Evolutionary conservation across 495 filamentous ascomycete species (phyloP).

Genomic region (Talaromyces liani): DNA sequence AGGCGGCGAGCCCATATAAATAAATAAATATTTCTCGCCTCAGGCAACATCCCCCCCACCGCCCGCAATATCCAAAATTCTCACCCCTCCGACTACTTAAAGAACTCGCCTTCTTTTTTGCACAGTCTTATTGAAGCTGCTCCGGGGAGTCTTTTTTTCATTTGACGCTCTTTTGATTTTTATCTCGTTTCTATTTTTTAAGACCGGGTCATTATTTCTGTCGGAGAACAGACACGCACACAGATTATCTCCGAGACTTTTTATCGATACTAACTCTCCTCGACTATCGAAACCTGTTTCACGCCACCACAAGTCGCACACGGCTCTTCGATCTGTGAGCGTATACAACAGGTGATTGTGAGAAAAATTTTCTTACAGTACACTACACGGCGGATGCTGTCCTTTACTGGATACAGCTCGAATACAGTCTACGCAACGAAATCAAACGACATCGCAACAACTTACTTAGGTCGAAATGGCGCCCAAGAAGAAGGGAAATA

Average conservation of each 20-base stretch:
- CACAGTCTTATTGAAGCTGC: background rate
- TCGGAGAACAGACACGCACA: slow-evolving; percentile 1
- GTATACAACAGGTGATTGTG: background rate
- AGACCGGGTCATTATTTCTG: background rate
- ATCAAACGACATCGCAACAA: background rate
- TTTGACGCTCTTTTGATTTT: background rate
- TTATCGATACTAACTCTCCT: slow-evolving; percentile 6
- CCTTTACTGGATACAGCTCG: background rate
- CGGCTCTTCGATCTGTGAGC: background rate
- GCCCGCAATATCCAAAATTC: slow-evolving; percentile 5
- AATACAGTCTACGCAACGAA: background rate
- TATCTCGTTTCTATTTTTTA: background rate
- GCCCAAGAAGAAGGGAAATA: slow-evolving; percentile 90
- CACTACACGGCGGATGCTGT: background rate
- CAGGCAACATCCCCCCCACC: slow-evolving; percentile 8
- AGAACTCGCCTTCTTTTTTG: background rate
- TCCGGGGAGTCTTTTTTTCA: background rate
- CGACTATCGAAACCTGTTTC: background rate
- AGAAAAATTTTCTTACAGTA: background rate
- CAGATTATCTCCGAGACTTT: slow-evolving; percentile 3
- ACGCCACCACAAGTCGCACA: slow-evolving; percentile 2
- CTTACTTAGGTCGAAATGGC: slow-evolving; percentile 48
- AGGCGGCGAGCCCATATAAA: background rate
- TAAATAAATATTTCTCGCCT: background rate
- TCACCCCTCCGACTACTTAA: slow-evolving; percentile 1